Conservation (phyloP, 2,329 filamentous ascomycete genomes). For the Colletotrichum cordylinicola region DNA sequence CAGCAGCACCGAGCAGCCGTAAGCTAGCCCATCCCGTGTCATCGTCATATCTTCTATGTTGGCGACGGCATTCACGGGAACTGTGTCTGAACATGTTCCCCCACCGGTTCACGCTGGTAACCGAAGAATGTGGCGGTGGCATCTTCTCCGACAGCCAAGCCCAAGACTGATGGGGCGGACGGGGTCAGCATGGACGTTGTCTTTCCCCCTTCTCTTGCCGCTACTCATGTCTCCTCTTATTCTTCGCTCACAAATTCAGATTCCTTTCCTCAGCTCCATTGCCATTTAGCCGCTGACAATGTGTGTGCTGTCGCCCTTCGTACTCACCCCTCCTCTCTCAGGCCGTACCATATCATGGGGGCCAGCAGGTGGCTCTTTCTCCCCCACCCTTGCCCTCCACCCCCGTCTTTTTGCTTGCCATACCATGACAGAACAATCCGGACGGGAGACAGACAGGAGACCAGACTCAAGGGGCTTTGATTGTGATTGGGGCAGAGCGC, state of each 20-base stretch:
- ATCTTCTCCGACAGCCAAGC: neutral
- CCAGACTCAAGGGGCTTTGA: neutral
- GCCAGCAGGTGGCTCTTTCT: neutral
- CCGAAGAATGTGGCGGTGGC: neutral
- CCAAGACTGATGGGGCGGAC: neutral
- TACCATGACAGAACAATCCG: neutral
- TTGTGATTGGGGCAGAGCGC: neutral
- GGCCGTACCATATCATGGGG: neutral
- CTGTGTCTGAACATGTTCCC: neutral
- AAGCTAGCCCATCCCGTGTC: neutral
- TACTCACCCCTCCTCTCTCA: neutral
- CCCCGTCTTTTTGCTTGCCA: neutral
- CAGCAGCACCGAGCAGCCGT: neutral
- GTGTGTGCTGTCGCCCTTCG: neutral
- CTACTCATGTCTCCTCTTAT: neutral
- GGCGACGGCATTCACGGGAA: neutral
- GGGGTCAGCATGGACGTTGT: neutral
- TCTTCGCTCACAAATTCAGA: neutral
- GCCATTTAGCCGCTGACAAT: neutral
- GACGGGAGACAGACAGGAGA: neutral
- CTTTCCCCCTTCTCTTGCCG: neutral
- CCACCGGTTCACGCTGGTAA: conserved; percentile 15
- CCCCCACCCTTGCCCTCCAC: neutral
- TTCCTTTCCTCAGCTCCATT: neutral
- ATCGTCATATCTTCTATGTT: neutral